phyloP scores from a whole-genome alignment of 2,329 filamentous ascomycete genomes.

The Alternaria incomplexa region DNA sequence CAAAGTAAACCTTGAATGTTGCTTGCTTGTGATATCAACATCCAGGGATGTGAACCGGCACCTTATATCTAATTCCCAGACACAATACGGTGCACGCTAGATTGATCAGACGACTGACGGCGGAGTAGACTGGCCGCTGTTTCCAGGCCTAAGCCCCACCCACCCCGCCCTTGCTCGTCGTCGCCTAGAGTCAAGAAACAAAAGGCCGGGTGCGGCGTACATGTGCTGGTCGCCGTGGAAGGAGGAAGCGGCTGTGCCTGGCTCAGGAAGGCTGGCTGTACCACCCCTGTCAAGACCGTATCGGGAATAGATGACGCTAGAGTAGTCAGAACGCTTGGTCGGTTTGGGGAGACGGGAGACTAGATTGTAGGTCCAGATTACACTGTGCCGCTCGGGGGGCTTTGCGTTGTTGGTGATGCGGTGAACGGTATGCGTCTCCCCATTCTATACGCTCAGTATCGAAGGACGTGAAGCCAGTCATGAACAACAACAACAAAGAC shows the following conservation, averaged over 20 bases:
- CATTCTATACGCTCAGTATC: background rate
- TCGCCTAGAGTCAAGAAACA: conserved; percentile 1
- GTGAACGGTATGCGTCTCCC: background rate
- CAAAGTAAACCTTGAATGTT: background rate
- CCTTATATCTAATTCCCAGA: conserved; percentile 3
- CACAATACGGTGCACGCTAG: conserved; percentile 1
- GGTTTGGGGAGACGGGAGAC: background rate
- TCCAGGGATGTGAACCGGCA: background rate
- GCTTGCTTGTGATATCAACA: background rate
- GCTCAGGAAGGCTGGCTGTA: conserved; percentile 1
- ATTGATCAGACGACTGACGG: conserved; percentile 1
- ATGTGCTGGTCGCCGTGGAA: background rate
- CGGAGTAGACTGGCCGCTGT: background rate
- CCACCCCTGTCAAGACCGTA: conserved; percentile 1
- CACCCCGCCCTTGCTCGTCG: background rate
- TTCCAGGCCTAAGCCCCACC: conserved; percentile 1
- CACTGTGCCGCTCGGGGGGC: background rate
- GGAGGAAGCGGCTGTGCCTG: conserved; percentile 5
- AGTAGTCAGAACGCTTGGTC: background rate
- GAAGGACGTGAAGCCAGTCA: background rate
- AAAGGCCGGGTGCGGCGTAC: background rate
- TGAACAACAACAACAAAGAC: background rate
- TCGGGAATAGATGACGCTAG: background rate
- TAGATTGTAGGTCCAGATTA: background rate
- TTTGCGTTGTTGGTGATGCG: background rate